Base-by-base conservation (phyloP, 208 protist genomes). In the Leishmania martiniquensis region DNA sequence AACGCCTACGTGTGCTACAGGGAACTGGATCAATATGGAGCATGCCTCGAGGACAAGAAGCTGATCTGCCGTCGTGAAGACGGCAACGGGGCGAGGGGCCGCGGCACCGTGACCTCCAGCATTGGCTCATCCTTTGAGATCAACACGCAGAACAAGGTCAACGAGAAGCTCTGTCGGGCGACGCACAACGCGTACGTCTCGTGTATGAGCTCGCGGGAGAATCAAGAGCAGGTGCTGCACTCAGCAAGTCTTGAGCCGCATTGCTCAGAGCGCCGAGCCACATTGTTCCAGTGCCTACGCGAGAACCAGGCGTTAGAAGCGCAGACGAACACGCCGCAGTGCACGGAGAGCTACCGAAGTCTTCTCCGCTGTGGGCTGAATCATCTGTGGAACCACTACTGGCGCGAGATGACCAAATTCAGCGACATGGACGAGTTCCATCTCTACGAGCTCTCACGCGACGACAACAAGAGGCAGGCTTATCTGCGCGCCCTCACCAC, bases 311-410 rank as follows among this genome's bases (percentile, higher is more conserved):
- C 85, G 32, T 73, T 70, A 55, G 89, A 95, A 75, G 76, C 86
- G 49, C 66, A 81, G 75, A 93, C 86, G 5, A 80, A 84, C 65
- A 85, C 87, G 72, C 85, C 90, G 51, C 88, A 92, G 80, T 97
- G 93, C 75, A 79, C 77, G 57, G 71, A 72, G 13, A 71, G 72
- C 55, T 97, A 95, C 81, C 82, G 80, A n/a, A 34, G 62, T 12
- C 59, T 94, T 76, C 70, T 97, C 47, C 88, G 91, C n/a, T 97
- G 93, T 77, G 93, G 93, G 66, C 77, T 97, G 54, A 95, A 97
- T 70, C 89, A 95, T 67, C 47, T 93, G 76, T 97, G 89, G 89
- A 91, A 97, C 74, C 82, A 87, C 25, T 97, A 97, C 78, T 97
- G 93, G 91, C 85, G 91, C 69, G 83, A 87, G 34, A 71, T 97